Evolutionary conservation across 345 rosid species (phyloP).

Genomic region (Lagerstroemia speciosa): DNA sequence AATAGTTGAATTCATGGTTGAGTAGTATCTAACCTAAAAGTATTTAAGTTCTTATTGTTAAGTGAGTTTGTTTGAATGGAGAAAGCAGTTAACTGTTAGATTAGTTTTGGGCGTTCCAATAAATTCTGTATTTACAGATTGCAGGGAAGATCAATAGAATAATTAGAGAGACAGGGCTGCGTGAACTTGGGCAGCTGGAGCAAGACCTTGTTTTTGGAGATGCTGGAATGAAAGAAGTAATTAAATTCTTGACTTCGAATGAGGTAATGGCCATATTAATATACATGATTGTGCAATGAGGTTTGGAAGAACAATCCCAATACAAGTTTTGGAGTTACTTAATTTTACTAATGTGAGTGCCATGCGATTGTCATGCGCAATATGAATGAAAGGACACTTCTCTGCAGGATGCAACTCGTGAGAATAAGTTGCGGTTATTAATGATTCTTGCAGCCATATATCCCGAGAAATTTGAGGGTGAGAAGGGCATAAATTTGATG

Average conservation of each 20-base stretch:
- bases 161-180: conserved; percentile 74
- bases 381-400: no score
- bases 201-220: conserved; percentile 99
- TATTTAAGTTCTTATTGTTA: no score
- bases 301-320: not conserved
- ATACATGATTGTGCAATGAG: conserved; percentile 5
- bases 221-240: conserved; percentile 93
- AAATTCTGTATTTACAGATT: conserved; percentile 50
- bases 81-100: not conserved
- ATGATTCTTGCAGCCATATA: conserved; percentile 89
- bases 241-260: conserved; percentile 65
- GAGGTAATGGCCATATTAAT: conserved; percentile 41
- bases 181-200: conserved; percentile 93
- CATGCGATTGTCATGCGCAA: not conserved
- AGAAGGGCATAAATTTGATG: conserved; percentile 84
- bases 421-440: conserved; percentile 89
- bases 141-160: conserved; percentile 81
- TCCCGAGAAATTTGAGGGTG: conserved; percentile 96
- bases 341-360: not conserved
- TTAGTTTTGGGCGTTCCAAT: not conserved
- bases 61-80: no score
- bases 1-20: no score
- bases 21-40: no score
- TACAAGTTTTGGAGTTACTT: not conserved
- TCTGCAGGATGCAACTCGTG: conserved; percentile 81